Base-by-base conservation (phyloP, 257 asterid genomes). In the Nicotiana undulata region DNA sequence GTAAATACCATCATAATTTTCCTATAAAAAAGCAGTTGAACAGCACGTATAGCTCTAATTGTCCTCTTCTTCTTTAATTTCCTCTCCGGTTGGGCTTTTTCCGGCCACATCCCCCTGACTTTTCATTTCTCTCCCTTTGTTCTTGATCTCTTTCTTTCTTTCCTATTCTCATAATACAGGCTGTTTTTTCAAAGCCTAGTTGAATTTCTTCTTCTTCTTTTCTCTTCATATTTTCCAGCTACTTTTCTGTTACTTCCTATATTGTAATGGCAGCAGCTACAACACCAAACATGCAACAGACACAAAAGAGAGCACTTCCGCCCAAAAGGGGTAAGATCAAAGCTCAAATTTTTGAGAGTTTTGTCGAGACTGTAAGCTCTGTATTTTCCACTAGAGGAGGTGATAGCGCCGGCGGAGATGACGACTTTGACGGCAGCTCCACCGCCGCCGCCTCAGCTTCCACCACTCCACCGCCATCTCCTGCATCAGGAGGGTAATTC, bases 271-370 rank as follows among this genome's bases (percentile, higher is more conserved):
- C 87, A 87, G 82, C 80, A 3, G 56, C 83, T 75, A 15, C 81
- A 40, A 8, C 79, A 10, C 86, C 55, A 77, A 63, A 0, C 72
- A 17, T 76, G n/a, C n/a, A n/a, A n/a, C n/a, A n/a, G n/a, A 84
- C n/a, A 34, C 52, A 17, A 3, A 55, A 51, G 66, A 0, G 81
- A 49, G 37, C 3, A 68, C 9, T 81, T 53, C 85, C 87, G 60
- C 93, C 86, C 15, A 82, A 76, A 66, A 83, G 95, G 31, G 97
- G 97, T 74, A 83, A 82, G 20, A 88, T 92, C 84, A 91, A 83
- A 68, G 93, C 91, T 77, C 92, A 85, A 49, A 86, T 92, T 28
- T 91, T 89, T 82, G 85, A 65, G 88, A 85, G 91, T 88, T 66
- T 91, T 15, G 46, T 85, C 77, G 89, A 66, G 34, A 83, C 82